Evolutionary conservation across 257 asterid genomes (phyloP).

Genomic region (Lycium barbarum): DNA sequence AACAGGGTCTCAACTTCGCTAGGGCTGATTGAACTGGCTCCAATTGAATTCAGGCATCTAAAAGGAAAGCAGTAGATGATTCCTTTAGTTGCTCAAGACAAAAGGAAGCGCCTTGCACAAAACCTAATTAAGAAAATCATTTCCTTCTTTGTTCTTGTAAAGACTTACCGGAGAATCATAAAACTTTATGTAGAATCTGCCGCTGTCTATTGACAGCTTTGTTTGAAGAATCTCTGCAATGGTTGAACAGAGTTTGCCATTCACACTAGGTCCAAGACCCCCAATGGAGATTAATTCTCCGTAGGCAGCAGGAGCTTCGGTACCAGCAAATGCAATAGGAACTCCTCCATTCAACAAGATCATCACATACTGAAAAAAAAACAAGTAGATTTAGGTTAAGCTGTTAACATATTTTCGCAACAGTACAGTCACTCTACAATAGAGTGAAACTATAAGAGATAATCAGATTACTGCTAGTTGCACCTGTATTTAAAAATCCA

Average conservation of each 20-base stretch:
- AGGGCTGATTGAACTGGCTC: slow-evolving; percentile 23
- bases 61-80: neutral
- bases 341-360: slow-evolving; percentile 84
- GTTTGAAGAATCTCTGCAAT: slow-evolving; percentile 88
- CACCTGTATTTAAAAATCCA: neutral
- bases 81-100: neutral
- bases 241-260: slow-evolving; percentile 82
- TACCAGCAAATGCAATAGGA: slow-evolving; percentile 80
- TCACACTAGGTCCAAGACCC: slow-evolving; percentile 71
- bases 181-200: slow-evolving; percentile 84
- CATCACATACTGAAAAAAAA: slow-evolving; percentile 75
- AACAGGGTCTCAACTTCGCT: neutral
- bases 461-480: neutral
- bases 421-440: neutral
- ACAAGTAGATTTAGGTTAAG: neutral
- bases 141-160: neutral
- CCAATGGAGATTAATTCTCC: slow-evolving; percentile 92
- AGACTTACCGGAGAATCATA: slow-evolving; percentile 77
- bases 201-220: slow-evolving; percentile 68
- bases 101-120: neutral
- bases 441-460: neutral
- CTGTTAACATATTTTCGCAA: slow-evolving; percentile 7
- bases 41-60: neutral
- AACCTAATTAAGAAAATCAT: neutral
- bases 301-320: slow-evolving; percentile 95